A percentile compares a stretch with the other conserved stretches of the same genome.
These are phyloP conservation scores for Elongisporangium undulatum DNA, from an alignment of 352 stramenopile genomes.

Conservation along the genomic window DNA sequence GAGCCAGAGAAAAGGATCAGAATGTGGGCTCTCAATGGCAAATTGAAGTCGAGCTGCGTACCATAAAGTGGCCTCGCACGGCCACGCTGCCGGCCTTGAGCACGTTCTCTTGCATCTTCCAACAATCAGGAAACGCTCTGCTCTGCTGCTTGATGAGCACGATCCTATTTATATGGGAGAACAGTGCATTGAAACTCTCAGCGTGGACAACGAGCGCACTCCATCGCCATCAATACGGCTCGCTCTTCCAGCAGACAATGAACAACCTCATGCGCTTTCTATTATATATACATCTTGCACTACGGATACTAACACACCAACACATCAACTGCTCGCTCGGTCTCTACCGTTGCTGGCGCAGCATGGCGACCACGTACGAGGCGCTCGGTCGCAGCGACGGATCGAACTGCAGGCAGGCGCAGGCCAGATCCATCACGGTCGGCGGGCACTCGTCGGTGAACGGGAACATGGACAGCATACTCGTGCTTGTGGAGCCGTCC, in stretches of 20 bases:
- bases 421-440: constrained; percentile 50
- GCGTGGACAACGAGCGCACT: too few species aligned
- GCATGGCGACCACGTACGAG: constrained; percentile 72
- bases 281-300: neutral
- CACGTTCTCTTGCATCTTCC: neutral
- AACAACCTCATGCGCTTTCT: neutral
- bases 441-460: constrained; percentile 64
- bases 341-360: constrained; percentile 24
- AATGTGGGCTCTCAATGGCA: neutral
- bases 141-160: neutral
- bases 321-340: neutral
- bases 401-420: constrained; percentile 64
- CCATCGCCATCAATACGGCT: neutral
- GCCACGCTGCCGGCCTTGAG: constrained; percentile 58
- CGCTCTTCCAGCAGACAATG: neutral
- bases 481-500: constrained; percentile 15
- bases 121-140: neutral
- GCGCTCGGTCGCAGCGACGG: constrained; percentile 63
- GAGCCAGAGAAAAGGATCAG: neutral
- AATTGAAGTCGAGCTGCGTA: constrained; percentile 9
- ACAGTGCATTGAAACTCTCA: neutral
- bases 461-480: constrained; percentile 54
- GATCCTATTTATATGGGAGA: neutral
- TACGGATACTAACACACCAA: neutral
- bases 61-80: constrained; percentile 64